Percentiles rank a stretch among this genome's conserved stretches.
Conservation (phyloP, 768 basidiomycete species). For the Mycena pura region DNA sequence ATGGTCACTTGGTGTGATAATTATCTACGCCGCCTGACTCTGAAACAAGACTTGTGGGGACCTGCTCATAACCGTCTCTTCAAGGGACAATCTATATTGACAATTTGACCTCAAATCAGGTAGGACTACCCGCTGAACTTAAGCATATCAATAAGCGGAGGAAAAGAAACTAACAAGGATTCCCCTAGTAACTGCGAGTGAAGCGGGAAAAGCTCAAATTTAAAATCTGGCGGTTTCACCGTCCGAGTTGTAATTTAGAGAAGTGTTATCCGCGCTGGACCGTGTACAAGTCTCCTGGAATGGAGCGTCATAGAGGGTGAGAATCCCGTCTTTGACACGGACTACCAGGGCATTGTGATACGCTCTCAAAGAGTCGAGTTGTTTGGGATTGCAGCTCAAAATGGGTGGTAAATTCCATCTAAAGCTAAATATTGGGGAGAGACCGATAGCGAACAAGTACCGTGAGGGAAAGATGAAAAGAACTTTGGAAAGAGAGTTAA, state of each 20-base stretch:
- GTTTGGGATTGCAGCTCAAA: constrained; percentile 88
- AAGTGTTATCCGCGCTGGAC: constrained; percentile 74
- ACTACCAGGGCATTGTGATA: constrained; percentile 70
- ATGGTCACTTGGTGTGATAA: no score
- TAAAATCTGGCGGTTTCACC: no score
- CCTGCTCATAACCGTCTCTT: no score
- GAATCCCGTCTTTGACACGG: constrained; percentile 63
- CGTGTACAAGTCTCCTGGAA: constrained; percentile 83
- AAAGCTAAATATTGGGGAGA: constrained; percentile 85
- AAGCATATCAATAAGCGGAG: no score
- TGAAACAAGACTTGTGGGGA: no score
- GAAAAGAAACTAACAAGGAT: no score
- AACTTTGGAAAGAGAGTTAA: constrained; percentile 83
- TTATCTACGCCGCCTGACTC: no score
- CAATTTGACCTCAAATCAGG: no score
- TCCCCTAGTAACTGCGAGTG: no score
- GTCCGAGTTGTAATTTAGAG: constrained; percentile 83
- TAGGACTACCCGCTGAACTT: no score
- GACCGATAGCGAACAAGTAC: constrained; percentile 87
- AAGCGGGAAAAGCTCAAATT: no score
- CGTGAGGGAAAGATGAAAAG: constrained; percentile 86
- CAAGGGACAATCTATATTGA: no score
- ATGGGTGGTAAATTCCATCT: constrained; percentile 85
- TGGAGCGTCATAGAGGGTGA: constrained; percentile 82
- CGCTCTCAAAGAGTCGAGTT: constrained; percentile 82